Percentiles rank a stretch among this genome's conserved stretches.
Conservation (phyloP, 164 flowering plant genomes). For the Pachysandra terminalis region DNA sequence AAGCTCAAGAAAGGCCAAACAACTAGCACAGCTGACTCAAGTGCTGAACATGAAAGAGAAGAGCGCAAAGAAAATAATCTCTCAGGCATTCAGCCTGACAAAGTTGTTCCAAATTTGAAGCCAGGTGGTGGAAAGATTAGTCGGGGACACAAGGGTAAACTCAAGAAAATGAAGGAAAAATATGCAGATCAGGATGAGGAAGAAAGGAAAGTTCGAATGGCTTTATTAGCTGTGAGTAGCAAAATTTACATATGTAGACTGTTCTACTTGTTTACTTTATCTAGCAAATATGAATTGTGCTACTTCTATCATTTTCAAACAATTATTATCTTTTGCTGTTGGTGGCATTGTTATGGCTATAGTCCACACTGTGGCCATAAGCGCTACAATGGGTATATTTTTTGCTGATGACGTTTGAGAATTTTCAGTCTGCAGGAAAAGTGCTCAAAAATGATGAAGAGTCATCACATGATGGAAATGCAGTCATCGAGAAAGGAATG, state of each 20-base stretch:
- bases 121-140: slow-evolving; percentile 52
- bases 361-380: background rate
- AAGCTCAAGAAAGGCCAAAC: slow-evolving; percentile 75
- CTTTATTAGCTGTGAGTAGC: slow-evolving; percentile 81
- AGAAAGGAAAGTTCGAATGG: slow-evolving; percentile 84
- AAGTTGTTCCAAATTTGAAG: slow-evolving; percentile 28
- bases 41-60: slow-evolving; percentile 34
- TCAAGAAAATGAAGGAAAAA: slow-evolving; percentile 93
- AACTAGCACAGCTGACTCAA: slow-evolving; percentile 20
- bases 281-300: background rate
- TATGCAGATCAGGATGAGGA: slow-evolving; percentile 96
- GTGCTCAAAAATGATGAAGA: slow-evolving; percentile 36
- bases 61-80: slow-evolving; percentile 22
- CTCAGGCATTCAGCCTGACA: slow-evolving; percentile 26
- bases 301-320: background rate
- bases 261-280: background rate
- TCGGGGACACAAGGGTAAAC: slow-evolving; percentile 86
- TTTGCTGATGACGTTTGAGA: background rate
- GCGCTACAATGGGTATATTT: no score
- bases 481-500: slow-evolving; percentile 17
- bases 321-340: background rate
- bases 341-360: background rate
- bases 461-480: slow-evolving; percentile 26
- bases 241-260: background rate
- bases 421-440: slow-evolving; percentile 76